Conservation (phyloP, 768 basidiomycete species). For the Astraeus odoratus region DNA sequence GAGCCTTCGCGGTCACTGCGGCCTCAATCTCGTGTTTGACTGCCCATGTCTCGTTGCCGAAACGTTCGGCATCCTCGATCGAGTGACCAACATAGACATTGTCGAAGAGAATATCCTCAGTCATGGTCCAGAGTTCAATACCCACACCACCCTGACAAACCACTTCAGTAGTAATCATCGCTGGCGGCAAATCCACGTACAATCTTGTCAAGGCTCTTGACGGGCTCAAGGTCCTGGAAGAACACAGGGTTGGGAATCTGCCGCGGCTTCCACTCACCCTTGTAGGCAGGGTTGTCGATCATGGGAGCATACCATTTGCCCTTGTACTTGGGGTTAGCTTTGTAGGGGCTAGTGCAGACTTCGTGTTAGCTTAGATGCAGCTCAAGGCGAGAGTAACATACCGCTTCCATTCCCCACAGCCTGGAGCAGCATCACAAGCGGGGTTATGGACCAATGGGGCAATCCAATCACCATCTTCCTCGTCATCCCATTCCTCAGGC, state of each 20-base stretch:
- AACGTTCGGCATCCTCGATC: constrained; percentile 68
- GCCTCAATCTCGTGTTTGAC: constrained; percentile 84
- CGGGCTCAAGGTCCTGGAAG: constrained; percentile 83
- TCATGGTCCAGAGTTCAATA: constrained; percentile 99
- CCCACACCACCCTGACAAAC: constrained; percentile 77
- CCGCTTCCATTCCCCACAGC: constrained; percentile 94
- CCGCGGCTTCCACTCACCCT: constrained; percentile 87
- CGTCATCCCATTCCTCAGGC: constrained; percentile 99
- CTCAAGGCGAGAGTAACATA: constrained; percentile 23
- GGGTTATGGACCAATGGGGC: constrained; percentile 87
- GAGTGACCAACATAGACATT: constrained; percentile 95
- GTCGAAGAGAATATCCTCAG: constrained; percentile 87
- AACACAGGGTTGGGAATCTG: constrained; percentile 87
- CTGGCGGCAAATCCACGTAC: constrained; percentile 34
- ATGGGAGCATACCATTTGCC: constrained; percentile 95
- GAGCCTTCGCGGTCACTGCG: constrained; percentile 36
- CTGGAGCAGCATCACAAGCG: constrained; percentile 81
- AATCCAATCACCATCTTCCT: constrained; percentile 99
- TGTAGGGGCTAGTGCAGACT: constrained; percentile 51
- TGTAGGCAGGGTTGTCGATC: constrained; percentile 97
- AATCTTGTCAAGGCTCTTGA: constrained; percentile 81
- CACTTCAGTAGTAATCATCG: constrained; percentile 2
- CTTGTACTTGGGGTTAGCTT: constrained; percentile 92
- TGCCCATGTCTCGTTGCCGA: constrained; percentile 86
- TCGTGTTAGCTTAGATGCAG: not conserved